Evolutionary conservation across 495 filamentous ascomycete genomes (phyloP).

Genomic region (Cercophora sp.): DNA sequence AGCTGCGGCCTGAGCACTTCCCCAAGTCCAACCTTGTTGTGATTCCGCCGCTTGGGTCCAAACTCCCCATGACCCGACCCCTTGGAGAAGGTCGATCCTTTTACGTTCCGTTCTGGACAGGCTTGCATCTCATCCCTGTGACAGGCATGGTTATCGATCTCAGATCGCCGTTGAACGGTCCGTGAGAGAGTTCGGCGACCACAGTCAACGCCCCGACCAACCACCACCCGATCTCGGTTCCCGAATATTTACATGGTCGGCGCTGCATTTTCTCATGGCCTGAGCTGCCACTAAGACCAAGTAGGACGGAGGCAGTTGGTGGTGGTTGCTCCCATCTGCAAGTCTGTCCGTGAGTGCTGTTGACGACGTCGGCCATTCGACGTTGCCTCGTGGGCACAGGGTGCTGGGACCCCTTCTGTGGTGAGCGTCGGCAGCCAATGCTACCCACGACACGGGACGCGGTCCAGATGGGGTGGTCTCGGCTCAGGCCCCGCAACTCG

Average conservation of each 20-base stretch:
- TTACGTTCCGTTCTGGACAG: no score
- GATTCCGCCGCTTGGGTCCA: no score
- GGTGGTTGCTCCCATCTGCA: constrained; percentile 5
- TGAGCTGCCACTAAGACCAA: not conserved
- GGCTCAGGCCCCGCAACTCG: not conserved
- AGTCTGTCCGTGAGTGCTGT: not conserved
- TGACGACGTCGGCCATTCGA: constrained; percentile 8
- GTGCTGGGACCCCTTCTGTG: constrained; percentile 5
- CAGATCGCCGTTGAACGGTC: no score
- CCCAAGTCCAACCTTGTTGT: no score
- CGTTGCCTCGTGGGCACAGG: constrained; percentile 9
- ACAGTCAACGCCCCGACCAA: no score
- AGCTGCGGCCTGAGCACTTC: no score
- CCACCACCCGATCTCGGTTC: no score
- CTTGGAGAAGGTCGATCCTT: not conserved
- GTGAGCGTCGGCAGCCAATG: not conserved
- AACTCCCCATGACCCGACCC: not conserved
- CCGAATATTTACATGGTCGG: no score
- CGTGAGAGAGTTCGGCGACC: no score
- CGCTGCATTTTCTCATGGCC: no score
- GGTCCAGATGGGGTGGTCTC: not conserved
- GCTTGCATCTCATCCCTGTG: no score
- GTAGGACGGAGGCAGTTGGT: not conserved
- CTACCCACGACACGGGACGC: constrained; percentile 8
- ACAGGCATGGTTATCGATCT: no score